A percentile compares a stretch with the other conserved stretches of the same genome.
phyloP scores from a whole-genome alignment of 805 yeast genomes.

The Candida mattraensis region DNA sequence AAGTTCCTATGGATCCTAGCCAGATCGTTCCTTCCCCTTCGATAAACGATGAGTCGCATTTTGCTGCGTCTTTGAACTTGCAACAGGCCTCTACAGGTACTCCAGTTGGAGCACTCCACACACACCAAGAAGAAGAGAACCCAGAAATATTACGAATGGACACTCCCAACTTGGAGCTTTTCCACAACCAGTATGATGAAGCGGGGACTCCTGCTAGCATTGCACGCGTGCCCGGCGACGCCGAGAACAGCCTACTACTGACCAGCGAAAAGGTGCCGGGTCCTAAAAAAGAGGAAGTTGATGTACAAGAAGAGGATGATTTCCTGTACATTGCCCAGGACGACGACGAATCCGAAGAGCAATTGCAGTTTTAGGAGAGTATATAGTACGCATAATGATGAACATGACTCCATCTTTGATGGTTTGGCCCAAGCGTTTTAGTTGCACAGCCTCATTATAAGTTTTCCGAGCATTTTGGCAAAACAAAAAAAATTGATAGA shows the following conservation, averaged over 20 bases:
- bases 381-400: no score
- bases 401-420: no score
- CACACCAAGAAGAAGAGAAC: slow-evolving; percentile 6
- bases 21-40: slow-evolving; percentile 6
- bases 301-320: slow-evolving; percentile 9
- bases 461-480: no score
- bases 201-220: slow-evolving; percentile 6
- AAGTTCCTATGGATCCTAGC: slow-evolving; percentile 7
- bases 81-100: slow-evolving; percentile 1
- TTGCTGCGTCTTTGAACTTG: slow-evolving; percentile 4
- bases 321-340: no score
- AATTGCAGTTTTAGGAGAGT: no score
- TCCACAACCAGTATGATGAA: slow-evolving; percentile 15
- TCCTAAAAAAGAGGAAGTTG: slow-evolving; percentile 12
- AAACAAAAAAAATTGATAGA: no score
- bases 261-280: slow-evolving; percentile 7
- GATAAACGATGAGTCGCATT: slow-evolving; percentile 14
- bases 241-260: slow-evolving; percentile 11
- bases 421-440: no score
- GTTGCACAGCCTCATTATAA: no score
- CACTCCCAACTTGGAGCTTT: slow-evolving; percentile 20
- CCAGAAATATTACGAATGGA: slow-evolving; percentile 11
- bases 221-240: slow-evolving; percentile 2
- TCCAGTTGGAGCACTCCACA: background rate
- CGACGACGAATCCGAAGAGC: no score